Evolutionary conservation across 1,284 basidiomycete genomes (phyloP).

Genomic region (Athelia sp.): DNA sequence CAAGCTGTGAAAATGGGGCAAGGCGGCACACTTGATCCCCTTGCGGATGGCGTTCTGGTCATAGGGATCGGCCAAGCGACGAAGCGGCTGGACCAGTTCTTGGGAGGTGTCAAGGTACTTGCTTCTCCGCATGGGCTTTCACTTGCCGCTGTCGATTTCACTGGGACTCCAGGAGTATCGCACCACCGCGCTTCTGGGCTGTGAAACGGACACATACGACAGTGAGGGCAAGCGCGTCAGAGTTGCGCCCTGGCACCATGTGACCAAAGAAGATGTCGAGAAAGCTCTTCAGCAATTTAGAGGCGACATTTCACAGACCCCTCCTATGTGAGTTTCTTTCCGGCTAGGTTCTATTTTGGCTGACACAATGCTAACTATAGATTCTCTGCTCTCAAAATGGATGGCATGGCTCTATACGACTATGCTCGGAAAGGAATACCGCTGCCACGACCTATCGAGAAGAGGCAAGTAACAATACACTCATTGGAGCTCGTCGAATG

Average conservation of each 20-base stretch:
- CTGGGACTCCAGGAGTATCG: slow-evolving; percentile 71
- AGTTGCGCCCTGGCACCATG: slow-evolving; percentile 76
- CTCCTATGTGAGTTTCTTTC: slow-evolving; percentile 72
- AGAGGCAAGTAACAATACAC: slow-evolving; percentile 81
- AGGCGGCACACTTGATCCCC: slow-evolving; percentile 93
- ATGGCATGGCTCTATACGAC: slow-evolving; percentile 93
- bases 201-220: slow-evolving; percentile 94
- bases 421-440: slow-evolving; percentile 91
- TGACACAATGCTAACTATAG: slow-evolving; percentile 33
- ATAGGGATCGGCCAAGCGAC: slow-evolving; percentile 90
- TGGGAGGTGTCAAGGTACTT: slow-evolving; percentile 86
- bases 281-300: slow-evolving; percentile 71
- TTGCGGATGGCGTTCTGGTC: slow-evolving; percentile 96
- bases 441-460: slow-evolving; percentile 88
- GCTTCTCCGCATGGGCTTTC: slow-evolving; percentile 1
- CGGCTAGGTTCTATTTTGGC: neutral
- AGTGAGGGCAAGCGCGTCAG: slow-evolving; percentile 78
- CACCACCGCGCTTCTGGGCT: slow-evolving; percentile 88
- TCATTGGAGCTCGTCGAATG: slow-evolving; percentile 72
- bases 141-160: slow-evolving; percentile 10
- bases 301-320: slow-evolving; percentile 86
- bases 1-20: slow-evolving; percentile 76
- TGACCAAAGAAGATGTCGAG: slow-evolving; percentile 78
- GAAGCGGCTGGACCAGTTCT: slow-evolving; percentile 81
- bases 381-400: slow-evolving; percentile 98